Conservation (phyloP, 768 basidiomycete genomes). For the Trametes cinnabarina region DNA sequence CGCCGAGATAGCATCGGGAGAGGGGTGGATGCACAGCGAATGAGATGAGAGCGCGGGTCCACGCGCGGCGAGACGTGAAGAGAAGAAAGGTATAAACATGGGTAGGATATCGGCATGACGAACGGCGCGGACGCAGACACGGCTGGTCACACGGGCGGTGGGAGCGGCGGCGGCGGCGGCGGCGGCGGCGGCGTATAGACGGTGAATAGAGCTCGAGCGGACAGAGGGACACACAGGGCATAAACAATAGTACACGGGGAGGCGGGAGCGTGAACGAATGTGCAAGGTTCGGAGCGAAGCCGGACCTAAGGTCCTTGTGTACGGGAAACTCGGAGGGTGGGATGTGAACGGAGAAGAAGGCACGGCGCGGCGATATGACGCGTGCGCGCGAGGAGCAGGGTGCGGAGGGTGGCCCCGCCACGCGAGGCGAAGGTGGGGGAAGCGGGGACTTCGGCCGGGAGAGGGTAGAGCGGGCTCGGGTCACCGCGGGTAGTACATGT, state of each 20-base stretch:
- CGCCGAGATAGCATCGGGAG: not conserved
- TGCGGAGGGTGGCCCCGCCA: not conserved
- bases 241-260: not conserved
- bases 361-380: not conserved
- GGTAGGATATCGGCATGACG: not conserved
- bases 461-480: not conserved
- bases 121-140: too few species aligned
- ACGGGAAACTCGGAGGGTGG: not conserved
- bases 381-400: not conserved
- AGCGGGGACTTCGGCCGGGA: not conserved
- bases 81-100: not conserved
- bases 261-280: not conserved
- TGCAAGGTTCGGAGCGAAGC: not conserved
- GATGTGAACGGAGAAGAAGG: not conserved
- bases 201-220: not conserved
- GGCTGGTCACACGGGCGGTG: too few species aligned
- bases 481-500: conserved; percentile 42
- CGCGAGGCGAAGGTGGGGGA: not conserved
- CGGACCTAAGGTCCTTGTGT: not conserved
- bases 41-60: not conserved
- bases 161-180: too few species aligned
- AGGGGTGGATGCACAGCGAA: not conserved
- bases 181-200: not conserved
- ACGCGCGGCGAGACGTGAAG: not conserved
- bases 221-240: not conserved